Base-by-base conservation (phyloP, 2,329 filamentous ascomycete genomes). In the Colletotrichum limetticola region DNA sequence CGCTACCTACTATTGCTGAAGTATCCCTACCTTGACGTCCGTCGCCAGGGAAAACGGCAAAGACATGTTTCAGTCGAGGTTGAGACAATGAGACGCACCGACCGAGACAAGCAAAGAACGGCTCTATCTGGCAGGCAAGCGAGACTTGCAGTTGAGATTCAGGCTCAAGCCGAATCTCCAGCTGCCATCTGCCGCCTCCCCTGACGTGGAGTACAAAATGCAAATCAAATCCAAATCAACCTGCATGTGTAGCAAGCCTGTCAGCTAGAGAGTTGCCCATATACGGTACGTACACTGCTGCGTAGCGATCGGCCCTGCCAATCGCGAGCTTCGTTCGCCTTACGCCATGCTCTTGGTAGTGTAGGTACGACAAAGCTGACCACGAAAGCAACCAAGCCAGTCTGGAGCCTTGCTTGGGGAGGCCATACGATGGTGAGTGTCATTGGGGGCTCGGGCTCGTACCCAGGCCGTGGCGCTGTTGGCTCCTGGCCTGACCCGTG, bases 31-130 rank as follows among this genome's bases (percentile, higher is more conserved):
- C 26, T 63, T 37, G 30, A 24, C 52, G 52, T 28, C 32, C 11
- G 52, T 57, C 52, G 32, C 60, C 19, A 59, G 52, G 57, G 24
- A 46, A 65, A 56, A 65, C 49, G 52, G 32, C 32, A 32, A 61
- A 46, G 46, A 60, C 35, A 53, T 70, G 66, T 71, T 73, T 73
- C 66, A 65, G 66, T 56, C 46, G 56, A 52, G 32, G 24, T 70
- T 65, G 70, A 69, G 70, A 70, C 66, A 65, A 26, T 42, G 28
- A 61, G 35, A 52, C 30, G 65, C 69, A 68, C 58, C 58, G 9
- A 49, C 66, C 46, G 56, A 56, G 24, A 66, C 49, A 59, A 35
- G 22, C 56, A 61, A 61, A 35, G 49, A 26, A 57, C 49, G 59
- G 53, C n/a, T 59, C 42, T 72, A 66, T 69, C 22, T 69, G 52